These are phyloP conservation scores for Psilocybe azurescens DNA, from an alignment of 768 basidiomycete species.

Conservation along the genomic window DNA sequence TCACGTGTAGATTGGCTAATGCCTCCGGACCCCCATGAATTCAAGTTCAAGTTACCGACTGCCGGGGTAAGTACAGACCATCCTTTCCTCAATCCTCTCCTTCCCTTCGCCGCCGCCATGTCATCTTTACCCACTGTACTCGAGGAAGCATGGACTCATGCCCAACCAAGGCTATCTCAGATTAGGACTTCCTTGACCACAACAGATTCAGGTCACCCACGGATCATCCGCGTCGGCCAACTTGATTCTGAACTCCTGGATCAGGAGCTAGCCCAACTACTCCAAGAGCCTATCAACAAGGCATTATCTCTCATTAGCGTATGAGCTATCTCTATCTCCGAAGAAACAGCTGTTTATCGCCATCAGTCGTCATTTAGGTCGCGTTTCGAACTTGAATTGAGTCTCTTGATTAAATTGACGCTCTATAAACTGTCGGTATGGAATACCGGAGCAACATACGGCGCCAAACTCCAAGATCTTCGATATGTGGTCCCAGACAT, in stretches of 20 bases:
- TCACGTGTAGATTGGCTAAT: conserved; percentile 10
- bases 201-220: conserved; percentile 34
- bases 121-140: conserved; percentile 35
- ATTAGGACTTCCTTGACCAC: conserved; percentile 47
- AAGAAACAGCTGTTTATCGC: conserved; percentile 13
- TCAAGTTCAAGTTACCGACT: conserved; percentile 10
- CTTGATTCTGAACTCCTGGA: conserved; percentile 92
- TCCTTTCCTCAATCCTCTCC: background rate
- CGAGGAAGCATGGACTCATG: conserved; percentile 70
- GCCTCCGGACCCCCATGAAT: conserved; percentile 13
- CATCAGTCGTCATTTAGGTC: conserved; percentile 60
- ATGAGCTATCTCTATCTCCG: conserved; percentile 26
- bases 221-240: conserved; percentile 85
- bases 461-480: conserved; percentile 81
- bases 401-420: conserved; percentile 67
- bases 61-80: conserved; percentile 15
- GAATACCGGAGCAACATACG: conserved; percentile 82
- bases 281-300: conserved; percentile 81
- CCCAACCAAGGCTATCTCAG: conserved; percentile 56
- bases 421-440: conserved; percentile 87
- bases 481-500: conserved; percentile 51
- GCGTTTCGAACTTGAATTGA: conserved; percentile 77
- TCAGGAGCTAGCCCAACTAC: conserved; percentile 80
- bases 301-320: conserved; percentile 75
- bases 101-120: conserved; percentile 3